These are phyloP conservation scores for Lodderomyces oxycetoniae DNA, from an alignment of 1,139 yeast species.

Conservation along the genomic window DNA sequence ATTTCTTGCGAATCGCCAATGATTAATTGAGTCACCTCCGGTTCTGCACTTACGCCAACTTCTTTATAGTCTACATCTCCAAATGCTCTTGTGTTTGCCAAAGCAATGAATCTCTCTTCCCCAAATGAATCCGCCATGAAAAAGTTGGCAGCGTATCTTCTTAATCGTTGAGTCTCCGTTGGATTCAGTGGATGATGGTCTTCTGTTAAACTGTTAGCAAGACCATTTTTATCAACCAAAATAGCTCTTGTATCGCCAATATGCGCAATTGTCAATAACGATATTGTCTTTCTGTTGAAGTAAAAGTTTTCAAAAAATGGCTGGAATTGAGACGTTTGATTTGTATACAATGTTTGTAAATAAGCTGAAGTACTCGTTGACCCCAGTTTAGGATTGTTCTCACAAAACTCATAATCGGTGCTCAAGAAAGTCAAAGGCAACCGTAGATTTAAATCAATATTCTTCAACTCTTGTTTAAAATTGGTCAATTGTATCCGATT, in stretches of 20 bases:
- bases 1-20: conserved; percentile 50
- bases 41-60: conserved; percentile 88
- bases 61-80: conserved; percentile 81
- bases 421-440: conserved; percentile 58
- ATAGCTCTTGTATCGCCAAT: conserved; percentile 96
- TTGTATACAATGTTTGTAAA: conserved; percentile 50
- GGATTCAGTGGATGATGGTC: conserved; percentile 88
- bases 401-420: conserved; percentile 49
- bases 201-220: conserved; percentile 71
- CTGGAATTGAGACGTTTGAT: conserved; percentile 22
- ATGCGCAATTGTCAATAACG: conserved; percentile 76
- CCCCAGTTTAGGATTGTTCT: conserved; percentile 48
- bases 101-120: conserved; percentile 75
- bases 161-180: conserved; percentile 66
- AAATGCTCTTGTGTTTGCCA: conserved; percentile 90
- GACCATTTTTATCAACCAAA: conserved; percentile 68
- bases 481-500: conserved; percentile 18
- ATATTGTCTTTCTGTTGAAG: conserved; percentile 67
- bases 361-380: conserved; percentile 81
- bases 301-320: conserved; percentile 46
- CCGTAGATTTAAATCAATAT: conserved; percentile 55
- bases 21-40: conserved; percentile 68
- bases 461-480: conserved; percentile 10
- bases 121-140: conserved; percentile 91
- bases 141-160: conserved; percentile 66